Percentiles rank a stretch among this genome's conserved stretches.
These are phyloP conservation scores for Draba incana DNA, from an alignment of 345 rosid genomes.

Conservation along the genomic window DNA sequence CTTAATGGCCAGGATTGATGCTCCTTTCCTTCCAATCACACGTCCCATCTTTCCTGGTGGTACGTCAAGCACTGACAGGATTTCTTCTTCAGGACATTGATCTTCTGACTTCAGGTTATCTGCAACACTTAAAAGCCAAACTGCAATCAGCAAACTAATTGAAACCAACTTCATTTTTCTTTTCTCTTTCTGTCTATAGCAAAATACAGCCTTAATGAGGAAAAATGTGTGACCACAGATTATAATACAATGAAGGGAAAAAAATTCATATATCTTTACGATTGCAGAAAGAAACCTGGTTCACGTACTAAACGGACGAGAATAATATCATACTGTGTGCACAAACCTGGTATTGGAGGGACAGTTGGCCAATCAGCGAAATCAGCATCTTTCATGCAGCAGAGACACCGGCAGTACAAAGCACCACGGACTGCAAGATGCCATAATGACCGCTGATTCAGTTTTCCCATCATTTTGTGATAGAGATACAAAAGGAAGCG, in stretches of 20 bases:
- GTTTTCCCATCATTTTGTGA: constrained; percentile 78
- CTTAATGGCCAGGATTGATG: constrained; percentile 77
- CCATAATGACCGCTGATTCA: constrained; percentile 73
- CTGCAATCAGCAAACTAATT: constrained; percentile 13
- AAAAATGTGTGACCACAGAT: neutral
- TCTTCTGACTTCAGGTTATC: constrained; percentile 55
- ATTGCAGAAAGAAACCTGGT: neutral
- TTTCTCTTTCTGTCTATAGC: neutral
- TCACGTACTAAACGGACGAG: neutral
- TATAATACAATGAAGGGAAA: neutral
- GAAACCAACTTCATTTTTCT: constrained; percentile 1
- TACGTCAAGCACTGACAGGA: constrained; percentile 79
- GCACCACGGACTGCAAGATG: constrained; percentile 83
- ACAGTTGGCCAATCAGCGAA: constrained; percentile 78
- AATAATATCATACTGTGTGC: neutral
- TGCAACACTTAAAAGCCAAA: constrained; percentile 36
- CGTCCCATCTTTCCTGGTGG: constrained; percentile 94
- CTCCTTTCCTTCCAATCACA: constrained; percentile 85
- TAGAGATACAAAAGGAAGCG: constrained; percentile 84
- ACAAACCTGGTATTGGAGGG: constrained; percentile 76
- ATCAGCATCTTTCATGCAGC: constrained; percentile 65
- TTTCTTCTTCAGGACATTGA: constrained; percentile 65
- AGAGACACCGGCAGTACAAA: constrained; percentile 82
- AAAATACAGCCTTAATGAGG: neutral
- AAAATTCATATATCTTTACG: too few species aligned